phyloP scores from a whole-genome alignment of 2,329 filamentous ascomycete genomes.

The Paracamarosporium sp. region DNA sequence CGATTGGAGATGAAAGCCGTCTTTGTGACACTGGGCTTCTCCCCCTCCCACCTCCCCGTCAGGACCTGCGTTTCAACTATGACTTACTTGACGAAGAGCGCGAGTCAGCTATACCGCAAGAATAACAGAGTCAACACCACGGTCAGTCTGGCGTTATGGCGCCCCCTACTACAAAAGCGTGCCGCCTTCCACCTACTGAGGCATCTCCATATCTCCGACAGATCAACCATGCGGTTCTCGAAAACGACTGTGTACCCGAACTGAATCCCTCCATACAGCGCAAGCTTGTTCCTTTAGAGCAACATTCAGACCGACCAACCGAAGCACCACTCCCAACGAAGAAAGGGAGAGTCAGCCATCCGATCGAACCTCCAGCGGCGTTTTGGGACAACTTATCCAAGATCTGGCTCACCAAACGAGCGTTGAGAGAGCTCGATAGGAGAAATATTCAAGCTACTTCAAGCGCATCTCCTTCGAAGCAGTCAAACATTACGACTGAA shows the following conservation, averaged over 20 bases:
- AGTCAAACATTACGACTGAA: background rate
- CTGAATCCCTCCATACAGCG: constrained; percentile 4
- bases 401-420: constrained; percentile 22
- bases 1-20: background rate
- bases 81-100: background rate
- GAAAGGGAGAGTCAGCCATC: constrained; percentile 4
- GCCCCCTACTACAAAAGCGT: background rate
- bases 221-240: background rate
- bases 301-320: constrained; percentile 1
- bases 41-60: too few species aligned
- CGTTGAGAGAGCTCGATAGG: constrained; percentile 22
- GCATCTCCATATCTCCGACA: background rate
- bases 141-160: background rate
- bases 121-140: background rate
- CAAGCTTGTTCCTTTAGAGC: constrained; percentile 13
- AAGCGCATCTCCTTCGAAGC: constrained; percentile 1
- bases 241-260: constrained; percentile 11
- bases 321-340: constrained; percentile 4
- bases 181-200: background rate
- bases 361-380: constrained; percentile 7
- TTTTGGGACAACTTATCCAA: constrained; percentile 26
- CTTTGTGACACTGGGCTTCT: background rate
- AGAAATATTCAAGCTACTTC: constrained; percentile 19
- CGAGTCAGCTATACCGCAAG: background rate
- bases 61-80: too few species aligned